Percentiles rank a stretch among this genome's conserved stretches.
Evolutionary conservation across 768 basidiomycete genomes (phyloP).

Genomic region (Macrocybe gigantea): DNA sequence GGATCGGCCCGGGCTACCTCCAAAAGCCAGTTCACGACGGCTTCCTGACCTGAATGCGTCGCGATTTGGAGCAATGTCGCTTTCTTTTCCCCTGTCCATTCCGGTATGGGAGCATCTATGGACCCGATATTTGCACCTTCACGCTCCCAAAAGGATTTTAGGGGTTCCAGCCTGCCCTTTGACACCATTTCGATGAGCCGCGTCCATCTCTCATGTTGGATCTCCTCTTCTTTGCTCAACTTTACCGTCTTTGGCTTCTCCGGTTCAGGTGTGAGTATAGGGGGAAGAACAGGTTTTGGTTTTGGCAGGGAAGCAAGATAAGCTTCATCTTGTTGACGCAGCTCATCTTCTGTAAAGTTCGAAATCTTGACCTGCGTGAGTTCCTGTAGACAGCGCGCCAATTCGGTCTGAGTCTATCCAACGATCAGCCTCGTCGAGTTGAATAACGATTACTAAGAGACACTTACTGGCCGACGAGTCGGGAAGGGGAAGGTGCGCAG

Average conservation of each 20-base stretch:
- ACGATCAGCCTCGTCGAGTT: neutral
- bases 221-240: constrained; percentile 78
- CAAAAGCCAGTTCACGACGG: constrained; percentile 69
- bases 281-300: constrained; percentile 49
- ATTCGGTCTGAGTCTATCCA: constrained; percentile 81
- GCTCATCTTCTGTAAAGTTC: constrained; percentile 78
- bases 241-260: constrained; percentile 49
- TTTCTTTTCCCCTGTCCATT: constrained; percentile 58
- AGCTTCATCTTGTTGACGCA: constrained; percentile 82
- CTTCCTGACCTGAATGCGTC: constrained; percentile 66
- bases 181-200: constrained; percentile 85
- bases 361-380: constrained; percentile 81
- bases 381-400: constrained; percentile 81
- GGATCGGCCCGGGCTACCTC: constrained; percentile 78
- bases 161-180: constrained; percentile 80
- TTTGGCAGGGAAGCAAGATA: constrained; percentile 87
- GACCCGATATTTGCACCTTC: constrained; percentile 55
- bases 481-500: constrained; percentile 93
- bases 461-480: constrained; percentile 84
- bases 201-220: constrained; percentile 71
- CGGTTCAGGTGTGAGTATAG: constrained; percentile 29
- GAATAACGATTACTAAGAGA: neutral
- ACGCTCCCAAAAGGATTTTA: constrained; percentile 78
- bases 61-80: constrained; percentile 79
- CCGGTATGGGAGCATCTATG: constrained; percentile 58